Evolutionary conservation across 1,284 basidiomycete genomes (phyloP).

Genomic region (Pseudozyma sp.): DNA sequence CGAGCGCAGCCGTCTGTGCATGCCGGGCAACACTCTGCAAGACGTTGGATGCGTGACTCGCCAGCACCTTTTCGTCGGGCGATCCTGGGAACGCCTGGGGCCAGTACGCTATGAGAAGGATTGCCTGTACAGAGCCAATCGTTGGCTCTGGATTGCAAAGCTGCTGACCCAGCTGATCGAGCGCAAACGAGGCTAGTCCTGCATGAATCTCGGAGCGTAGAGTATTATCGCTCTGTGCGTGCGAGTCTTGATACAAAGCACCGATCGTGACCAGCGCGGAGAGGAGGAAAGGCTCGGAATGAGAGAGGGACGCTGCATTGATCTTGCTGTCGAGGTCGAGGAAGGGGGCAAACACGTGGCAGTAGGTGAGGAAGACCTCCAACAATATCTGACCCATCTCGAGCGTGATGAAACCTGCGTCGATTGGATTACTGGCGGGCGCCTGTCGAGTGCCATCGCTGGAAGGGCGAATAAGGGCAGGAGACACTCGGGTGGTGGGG

Average conservation of each 20-base stretch:
- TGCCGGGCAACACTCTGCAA: conserved; percentile 25
- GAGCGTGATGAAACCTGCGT: conserved; percentile 34
- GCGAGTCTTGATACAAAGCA: conserved; percentile 32
- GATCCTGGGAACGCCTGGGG: conserved; percentile 41
- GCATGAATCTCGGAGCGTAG: conserved; percentile 26
- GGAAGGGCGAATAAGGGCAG: not conserved
- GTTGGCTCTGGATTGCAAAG: conserved; percentile 26
- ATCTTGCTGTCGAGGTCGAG: conserved; percentile 29
- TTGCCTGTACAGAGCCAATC: conserved; percentile 32
- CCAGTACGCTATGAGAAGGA: conserved; percentile 44
- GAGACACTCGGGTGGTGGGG: not conserved
- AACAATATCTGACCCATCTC: conserved; percentile 39
- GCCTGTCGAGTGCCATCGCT: conserved; percentile 10
- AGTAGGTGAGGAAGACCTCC: conserved; percentile 38
- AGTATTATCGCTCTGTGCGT: conserved; percentile 10
- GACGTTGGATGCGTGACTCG: conserved; percentile 23
- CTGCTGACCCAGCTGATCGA: conserved; percentile 20
- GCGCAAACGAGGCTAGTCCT: conserved; percentile 22
- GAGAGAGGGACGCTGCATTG: conserved; percentile 10
- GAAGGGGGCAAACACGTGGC: conserved; percentile 46
- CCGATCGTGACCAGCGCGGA: conserved; percentile 33
- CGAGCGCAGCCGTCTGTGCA: conserved; percentile 3
- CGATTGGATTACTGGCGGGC: conserved; percentile 12
- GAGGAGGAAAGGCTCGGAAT: conserved; percentile 38
- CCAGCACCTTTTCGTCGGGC: conserved; percentile 35